Evolutionary conservation across 1,284 basidiomycete species (phyloP), one percentile per base, ranked within the genome.

Genomic region (Pseudozyma sp.): DNA sequence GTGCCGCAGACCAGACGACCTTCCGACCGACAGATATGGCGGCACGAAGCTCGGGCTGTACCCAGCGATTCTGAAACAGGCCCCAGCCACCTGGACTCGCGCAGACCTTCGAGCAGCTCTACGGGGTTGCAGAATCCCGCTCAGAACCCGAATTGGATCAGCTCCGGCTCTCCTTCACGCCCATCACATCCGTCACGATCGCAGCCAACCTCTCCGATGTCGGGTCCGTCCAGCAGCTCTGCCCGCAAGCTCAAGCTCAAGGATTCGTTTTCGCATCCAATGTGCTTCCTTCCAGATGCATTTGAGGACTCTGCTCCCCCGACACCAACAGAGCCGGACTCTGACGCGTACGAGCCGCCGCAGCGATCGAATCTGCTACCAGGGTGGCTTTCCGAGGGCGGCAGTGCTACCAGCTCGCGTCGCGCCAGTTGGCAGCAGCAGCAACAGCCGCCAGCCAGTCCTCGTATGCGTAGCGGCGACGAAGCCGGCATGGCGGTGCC

Each of bases 251-350:
- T 69, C 16, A 48, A 56, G 39, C 47, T 55, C 7, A 72, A 67
- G 31, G 60, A 64, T 0, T 69, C 55, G 35, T 60, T 70, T 43
- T 67, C 72, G 10, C 72, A 75, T 43, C 73, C 73, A 3, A 75
- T 71, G 57, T 75, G 68, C 35, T 75, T 75, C 42, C 49, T 75
- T 13, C 73, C 73, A 3, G 73, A 75, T 35, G 61, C 73, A 6
- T 75, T 75, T 39, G 73, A 75, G n/a, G 73, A 75, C 7, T 75
- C 73, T 5, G 64, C 62, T 0, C 73, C 68, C 3, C 50, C 68
- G 1, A 75, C 68, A 7, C 68, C 73, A 5, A 62, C 69, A 5
- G 69, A 72, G 45, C 54, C 51, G 14, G 64, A 67, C 2, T 64
- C 56, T 16, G 62, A 69, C 17, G 59, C 46, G 11, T 64, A 64